Conservation (phyloP, 2,329 filamentous ascomycete species). For the Sclerotinia nivalis region DNA sequence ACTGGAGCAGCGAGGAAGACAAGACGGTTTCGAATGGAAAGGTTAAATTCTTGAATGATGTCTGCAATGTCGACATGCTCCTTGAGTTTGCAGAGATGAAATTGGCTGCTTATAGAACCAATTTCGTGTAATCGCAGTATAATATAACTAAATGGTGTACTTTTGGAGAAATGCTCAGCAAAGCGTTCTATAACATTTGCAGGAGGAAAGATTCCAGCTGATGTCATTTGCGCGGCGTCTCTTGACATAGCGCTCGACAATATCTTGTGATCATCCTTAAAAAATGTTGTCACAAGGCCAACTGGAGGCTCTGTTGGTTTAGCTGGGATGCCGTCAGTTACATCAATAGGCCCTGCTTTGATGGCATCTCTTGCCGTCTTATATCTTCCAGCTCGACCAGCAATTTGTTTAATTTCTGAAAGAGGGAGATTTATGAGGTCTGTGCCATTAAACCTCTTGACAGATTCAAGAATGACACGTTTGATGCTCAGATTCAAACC, state of each 20-base stretch:
- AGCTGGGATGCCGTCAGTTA: conserved; percentile 2
- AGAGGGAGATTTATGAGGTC: conserved; percentile 58
- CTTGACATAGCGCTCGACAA: conserved; percentile 63
- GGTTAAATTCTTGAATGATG: conserved; percentile 67
- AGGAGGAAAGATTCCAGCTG: conserved; percentile 75
- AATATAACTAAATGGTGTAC: conserved; percentile 81
- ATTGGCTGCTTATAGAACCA: conserved; percentile 58
- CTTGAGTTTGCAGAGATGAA: conserved; percentile 66
- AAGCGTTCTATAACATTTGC: conserved; percentile 71
- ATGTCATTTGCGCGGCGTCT: conserved; percentile 65
- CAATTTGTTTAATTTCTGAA: conserved; percentile 92
- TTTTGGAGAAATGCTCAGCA: conserved; percentile 75
- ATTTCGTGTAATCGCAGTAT: conserved; percentile 73
- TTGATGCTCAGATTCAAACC: conserved; percentile 91
- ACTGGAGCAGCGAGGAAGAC: conserved; percentile 73
- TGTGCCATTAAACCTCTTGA: conserved; percentile 69
- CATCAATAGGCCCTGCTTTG: conserved; percentile 27
- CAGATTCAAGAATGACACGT: conserved; percentile 82
- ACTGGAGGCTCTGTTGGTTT: conserved; percentile 39
- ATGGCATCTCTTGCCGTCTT: conserved; percentile 65
- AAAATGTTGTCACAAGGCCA: conserved; percentile 79
- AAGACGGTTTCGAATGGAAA: conserved; percentile 74
- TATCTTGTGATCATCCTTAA: conserved; percentile 63
- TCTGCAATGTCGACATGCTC: conserved; percentile 68
- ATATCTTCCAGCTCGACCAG: conserved; percentile 85